phyloP scores from a whole-genome alignment of 2,329 filamentous ascomycete species.

The Mycogone perniciosa region DNA sequence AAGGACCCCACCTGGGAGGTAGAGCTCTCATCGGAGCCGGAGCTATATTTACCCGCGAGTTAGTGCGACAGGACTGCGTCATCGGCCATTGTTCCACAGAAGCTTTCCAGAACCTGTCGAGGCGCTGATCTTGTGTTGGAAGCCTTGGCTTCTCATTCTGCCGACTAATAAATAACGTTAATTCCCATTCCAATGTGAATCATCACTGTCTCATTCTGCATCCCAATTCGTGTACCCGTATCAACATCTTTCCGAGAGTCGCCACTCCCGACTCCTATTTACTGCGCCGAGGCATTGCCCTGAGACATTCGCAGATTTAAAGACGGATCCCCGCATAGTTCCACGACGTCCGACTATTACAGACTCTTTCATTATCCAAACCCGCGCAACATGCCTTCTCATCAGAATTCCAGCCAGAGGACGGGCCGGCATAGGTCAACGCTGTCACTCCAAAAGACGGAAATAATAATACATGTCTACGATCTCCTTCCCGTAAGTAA shows the following conservation, averaged over 20 bases:
- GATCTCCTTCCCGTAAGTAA: conserved; percentile 62
- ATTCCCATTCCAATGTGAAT: too few species aligned
- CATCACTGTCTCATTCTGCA: too few species aligned
- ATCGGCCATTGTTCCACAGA: conserved; percentile 6
- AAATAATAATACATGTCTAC: conserved; percentile 72
- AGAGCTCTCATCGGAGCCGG: conserved; percentile 11
- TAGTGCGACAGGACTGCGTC: conserved; percentile 10
- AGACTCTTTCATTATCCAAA: background rate
- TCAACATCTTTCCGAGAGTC: background rate
- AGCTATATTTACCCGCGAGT: conserved; percentile 8
- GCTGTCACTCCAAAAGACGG: conserved; percentile 63
- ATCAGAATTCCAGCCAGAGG: conserved; percentile 20
- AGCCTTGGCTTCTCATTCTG: too few species aligned
- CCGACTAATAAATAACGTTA: too few species aligned
- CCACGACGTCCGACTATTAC: conserved; percentile 17
- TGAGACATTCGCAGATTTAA: background rate
- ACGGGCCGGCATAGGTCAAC: conserved; percentile 53
- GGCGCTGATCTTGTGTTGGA: too few species aligned
- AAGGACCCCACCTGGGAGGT: conserved; percentile 7
- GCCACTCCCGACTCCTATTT: background rate
- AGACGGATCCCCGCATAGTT: conserved; percentile 12
- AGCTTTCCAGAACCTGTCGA: background rate
- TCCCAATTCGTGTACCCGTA: too few species aligned
- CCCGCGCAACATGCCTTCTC: conserved; percentile 21
- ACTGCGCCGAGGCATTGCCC: background rate